Conservation (phyloP, 352 stramenopile species). For the Pythium phragmiticola region DNA sequence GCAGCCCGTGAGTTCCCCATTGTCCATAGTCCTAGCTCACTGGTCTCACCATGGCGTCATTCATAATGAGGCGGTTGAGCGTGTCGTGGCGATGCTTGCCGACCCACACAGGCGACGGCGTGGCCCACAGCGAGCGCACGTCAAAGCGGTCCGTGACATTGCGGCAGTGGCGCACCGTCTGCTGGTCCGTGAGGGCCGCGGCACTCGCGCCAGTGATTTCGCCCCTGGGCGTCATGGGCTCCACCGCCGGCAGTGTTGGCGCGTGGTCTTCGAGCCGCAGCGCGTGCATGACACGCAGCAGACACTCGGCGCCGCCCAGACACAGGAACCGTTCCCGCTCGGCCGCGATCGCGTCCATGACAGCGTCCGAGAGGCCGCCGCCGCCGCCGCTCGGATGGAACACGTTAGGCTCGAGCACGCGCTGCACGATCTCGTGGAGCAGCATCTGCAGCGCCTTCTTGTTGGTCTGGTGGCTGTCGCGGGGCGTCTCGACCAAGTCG, state of each 20-base stretch:
- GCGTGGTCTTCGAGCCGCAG: conserved; percentile 58
- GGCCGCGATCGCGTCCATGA: conserved; percentile 35
- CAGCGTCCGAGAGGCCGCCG: conserved; percentile 21
- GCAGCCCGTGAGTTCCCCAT: not conserved
- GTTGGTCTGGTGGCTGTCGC: conserved; percentile 27
- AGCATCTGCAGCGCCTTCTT: conserved; percentile 57
- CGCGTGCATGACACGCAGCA: conserved; percentile 69
- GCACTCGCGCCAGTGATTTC: conserved; percentile 4
- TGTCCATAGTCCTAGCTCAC: not conserved
- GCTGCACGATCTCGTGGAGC: conserved; percentile 71
- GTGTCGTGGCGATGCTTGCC: conserved; percentile 51
- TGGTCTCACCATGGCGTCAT: conserved; percentile 61
- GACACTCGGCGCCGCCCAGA: conserved; percentile 68
- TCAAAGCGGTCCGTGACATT: conserved; percentile 42
- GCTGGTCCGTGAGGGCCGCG: conserved; percentile 1
- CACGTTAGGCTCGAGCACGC: conserved; percentile 65
- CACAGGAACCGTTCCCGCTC: conserved; percentile 73
- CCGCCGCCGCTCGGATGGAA: conserved; percentile 33
- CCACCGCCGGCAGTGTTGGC: not conserved
- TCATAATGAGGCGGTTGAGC: conserved; percentile 53
- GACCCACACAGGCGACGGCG: conserved; percentile 33
- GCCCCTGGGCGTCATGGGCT: not conserved
- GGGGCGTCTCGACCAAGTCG: conserved; percentile 45
- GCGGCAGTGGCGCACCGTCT: conserved; percentile 26
- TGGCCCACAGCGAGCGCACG: conserved; percentile 58